phyloP scores from a whole-genome alignment of 352 stramenopile species.

The Globisporangium solare region DNA sequence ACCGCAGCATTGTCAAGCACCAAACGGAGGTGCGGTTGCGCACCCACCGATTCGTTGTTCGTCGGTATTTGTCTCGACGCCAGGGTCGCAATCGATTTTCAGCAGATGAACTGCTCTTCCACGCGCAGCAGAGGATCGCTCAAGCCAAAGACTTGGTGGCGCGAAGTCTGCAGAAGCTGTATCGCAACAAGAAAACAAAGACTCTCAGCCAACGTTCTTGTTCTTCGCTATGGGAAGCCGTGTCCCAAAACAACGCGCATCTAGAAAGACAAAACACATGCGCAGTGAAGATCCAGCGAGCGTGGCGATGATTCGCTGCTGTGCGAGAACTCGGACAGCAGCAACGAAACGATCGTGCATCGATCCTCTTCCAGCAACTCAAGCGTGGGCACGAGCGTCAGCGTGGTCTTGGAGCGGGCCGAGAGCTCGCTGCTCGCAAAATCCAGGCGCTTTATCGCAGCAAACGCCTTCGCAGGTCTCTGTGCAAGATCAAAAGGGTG shows the following conservation, averaged over 20 bases:
- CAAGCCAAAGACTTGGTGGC: slow-evolving; percentile 33
- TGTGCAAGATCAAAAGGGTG: slow-evolving; percentile 29
- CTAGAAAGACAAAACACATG: slow-evolving; percentile 10
- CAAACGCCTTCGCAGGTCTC: slow-evolving; percentile 34
- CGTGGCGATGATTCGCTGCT: slow-evolving; percentile 29
- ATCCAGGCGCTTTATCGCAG: slow-evolving; percentile 58
- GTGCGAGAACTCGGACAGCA: background rate
- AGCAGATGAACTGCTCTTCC: slow-evolving; percentile 32
- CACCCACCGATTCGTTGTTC: slow-evolving; percentile 25
- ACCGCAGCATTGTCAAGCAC: slow-evolving; percentile 8
- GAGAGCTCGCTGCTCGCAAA: slow-evolving; percentile 32
- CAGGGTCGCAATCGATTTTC: background rate
- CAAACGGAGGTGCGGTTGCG: slow-evolving; percentile 18
- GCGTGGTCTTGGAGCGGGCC: slow-evolving; percentile 12
- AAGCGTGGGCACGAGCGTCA: slow-evolving; percentile 30
- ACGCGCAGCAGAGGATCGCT: slow-evolving; percentile 27
- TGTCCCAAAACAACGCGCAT: slow-evolving; percentile 8
- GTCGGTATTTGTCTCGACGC: slow-evolving; percentile 4
- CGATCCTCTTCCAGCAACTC: slow-evolving; percentile 42
- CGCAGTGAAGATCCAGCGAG: slow-evolving; percentile 29
- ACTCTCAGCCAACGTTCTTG: background rate
- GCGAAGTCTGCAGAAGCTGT: slow-evolving; percentile 38
- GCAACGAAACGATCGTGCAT: slow-evolving; percentile 16
- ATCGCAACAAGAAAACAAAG: slow-evolving; percentile 21
- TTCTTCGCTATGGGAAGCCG: slow-evolving; percentile 2